A percentile compares a stretch with the other conserved stretches of the same genome.
phyloP scores from a whole-genome alignment of 208 protist species.

The Leishmania major region DNA sequence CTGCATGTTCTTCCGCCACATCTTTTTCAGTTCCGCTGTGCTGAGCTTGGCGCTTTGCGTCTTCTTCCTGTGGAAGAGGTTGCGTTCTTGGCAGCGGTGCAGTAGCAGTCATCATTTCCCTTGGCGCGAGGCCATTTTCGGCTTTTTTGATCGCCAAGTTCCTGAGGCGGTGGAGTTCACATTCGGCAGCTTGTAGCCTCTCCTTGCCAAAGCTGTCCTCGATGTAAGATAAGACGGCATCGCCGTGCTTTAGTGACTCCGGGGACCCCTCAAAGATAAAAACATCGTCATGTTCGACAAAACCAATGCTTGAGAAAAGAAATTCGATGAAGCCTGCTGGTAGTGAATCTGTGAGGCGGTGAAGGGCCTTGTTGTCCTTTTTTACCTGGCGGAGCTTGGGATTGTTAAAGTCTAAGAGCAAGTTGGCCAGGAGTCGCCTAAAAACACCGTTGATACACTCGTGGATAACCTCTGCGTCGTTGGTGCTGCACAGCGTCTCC shows the following conservation, averaged over 20 bases:
- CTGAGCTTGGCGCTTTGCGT: neutral
- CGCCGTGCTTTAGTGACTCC: conserved; percentile 43
- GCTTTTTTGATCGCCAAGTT: neutral
- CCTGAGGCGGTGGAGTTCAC: conserved; percentile 12
- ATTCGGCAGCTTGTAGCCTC: conserved; percentile 8
- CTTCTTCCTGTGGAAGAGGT: neutral
- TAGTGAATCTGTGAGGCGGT: conserved; percentile 27
- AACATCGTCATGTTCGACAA: conserved; percentile 32
- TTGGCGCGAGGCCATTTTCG: conserved; percentile 5
- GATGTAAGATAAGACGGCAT: conserved; percentile 50
- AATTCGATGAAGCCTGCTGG: conserved; percentile 37
- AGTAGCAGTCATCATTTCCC: neutral
- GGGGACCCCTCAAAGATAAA: conserved; percentile 54
- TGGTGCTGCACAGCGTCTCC: neutral
- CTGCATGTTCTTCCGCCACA: conserved; percentile 5
- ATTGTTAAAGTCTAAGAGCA: conserved; percentile 71
- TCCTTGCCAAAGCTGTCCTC: conserved; percentile 44
- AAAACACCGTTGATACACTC: conserved; percentile 49
- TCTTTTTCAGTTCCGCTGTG: conserved; percentile 15
- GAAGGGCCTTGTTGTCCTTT: conserved; percentile 51
- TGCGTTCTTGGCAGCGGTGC: neutral
- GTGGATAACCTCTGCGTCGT: conserved; percentile 2
- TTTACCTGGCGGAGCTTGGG: conserved; percentile 58
- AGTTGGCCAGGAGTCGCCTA: conserved; percentile 63
- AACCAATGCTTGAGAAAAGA: conserved; percentile 61